A percentile compares a stretch with the other conserved stretches of the same genome.
These are phyloP conservation scores for Rhizopus stolonifer DNA, from an alignment of 371 early-diverging fungal species.

Conservation along the genomic window DNA sequence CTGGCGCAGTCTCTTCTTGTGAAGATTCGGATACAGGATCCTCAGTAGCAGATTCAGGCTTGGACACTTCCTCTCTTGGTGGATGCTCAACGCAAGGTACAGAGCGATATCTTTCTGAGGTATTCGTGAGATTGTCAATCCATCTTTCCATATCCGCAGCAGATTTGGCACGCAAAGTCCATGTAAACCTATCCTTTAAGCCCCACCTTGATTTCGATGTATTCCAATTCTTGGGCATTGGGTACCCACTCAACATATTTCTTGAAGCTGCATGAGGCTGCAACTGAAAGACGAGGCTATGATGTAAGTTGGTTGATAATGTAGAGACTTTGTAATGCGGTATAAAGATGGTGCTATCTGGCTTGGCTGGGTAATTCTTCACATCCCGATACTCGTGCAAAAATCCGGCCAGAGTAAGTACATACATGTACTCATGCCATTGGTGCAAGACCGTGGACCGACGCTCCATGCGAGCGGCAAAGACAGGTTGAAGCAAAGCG, in stretches of 20 bases:
- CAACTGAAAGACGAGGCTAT: constrained; percentile 39
- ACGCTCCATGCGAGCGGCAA: constrained; percentile 46
- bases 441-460: constrained; percentile 29
- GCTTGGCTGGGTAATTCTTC: constrained; percentile 29
- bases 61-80: neutral
- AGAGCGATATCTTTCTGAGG: constrained; percentile 24
- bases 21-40: too few relatives aligned
- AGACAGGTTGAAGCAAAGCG: constrained; percentile 37
- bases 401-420: constrained; percentile 45
- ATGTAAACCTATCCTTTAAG: constrained; percentile 13
- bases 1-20: too few relatives aligned
- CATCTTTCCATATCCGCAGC: constrained; percentile 40
- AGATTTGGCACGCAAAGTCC: constrained; percentile 41
- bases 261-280: constrained; percentile 28
- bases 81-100: neutral
- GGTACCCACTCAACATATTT: constrained; percentile 10
- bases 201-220: constrained; percentile 14
- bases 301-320: constrained; percentile 36
- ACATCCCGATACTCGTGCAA: constrained; percentile 37
- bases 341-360: constrained; percentile 30
- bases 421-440: constrained; percentile 48
- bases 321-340: constrained; percentile 45
- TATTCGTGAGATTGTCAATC: constrained; percentile 27
- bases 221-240: constrained; percentile 15
- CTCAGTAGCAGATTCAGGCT: neutral